Evolutionary conservation across 176 grass and related monocot genomes (phyloP).

Genomic region (Aechmea fasciata): DNA sequence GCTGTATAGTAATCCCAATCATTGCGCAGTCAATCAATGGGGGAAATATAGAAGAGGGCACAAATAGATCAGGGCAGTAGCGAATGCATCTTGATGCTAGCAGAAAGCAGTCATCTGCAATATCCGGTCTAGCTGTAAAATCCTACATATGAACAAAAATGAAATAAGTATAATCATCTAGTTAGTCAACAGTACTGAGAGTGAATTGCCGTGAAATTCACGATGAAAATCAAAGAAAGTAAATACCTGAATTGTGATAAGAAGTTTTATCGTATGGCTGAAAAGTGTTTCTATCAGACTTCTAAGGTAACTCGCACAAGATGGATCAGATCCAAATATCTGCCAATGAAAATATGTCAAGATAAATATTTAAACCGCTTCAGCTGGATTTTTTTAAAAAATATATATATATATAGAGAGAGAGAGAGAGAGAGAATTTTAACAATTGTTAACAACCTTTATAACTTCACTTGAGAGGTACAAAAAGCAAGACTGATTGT

Average conservation of each 20-base stretch:
- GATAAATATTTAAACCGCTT: constrained; percentile 13
- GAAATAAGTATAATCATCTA: not conserved
- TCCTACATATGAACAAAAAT: constrained; percentile 42
- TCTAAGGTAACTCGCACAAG: constrained; percentile 65
- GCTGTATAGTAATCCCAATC: constrained; percentile 93
- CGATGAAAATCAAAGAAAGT: constrained; percentile 9
- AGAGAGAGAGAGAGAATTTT: too few relatives aligned
- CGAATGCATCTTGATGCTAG: constrained; percentile 94
- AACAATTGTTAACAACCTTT: constrained; percentile 41
- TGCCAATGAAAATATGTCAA: constrained; percentile 27
- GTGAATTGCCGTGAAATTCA: constrained; percentile 1
- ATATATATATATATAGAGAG: too few relatives aligned
- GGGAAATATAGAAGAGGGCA: constrained; percentile 66
- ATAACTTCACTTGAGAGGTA: constrained; percentile 99
- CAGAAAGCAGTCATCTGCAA: constrained; percentile 96
- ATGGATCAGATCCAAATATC: constrained; percentile 94
- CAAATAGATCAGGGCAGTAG: constrained; percentile 85
- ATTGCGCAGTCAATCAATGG: constrained; percentile 80
- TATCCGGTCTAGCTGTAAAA: constrained; percentile 98
- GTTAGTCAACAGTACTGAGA: constrained; percentile 8
- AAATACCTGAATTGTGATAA: constrained; percentile 68
- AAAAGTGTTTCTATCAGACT: constrained; percentile 83
- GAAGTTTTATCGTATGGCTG: constrained; percentile 71
- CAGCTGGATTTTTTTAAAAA: not conserved
- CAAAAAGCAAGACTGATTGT: constrained; percentile 94